phyloP scores from a whole-genome alignment of 768 basidiomycete species.

The Coprinellus aureogranulatus region DNA sequence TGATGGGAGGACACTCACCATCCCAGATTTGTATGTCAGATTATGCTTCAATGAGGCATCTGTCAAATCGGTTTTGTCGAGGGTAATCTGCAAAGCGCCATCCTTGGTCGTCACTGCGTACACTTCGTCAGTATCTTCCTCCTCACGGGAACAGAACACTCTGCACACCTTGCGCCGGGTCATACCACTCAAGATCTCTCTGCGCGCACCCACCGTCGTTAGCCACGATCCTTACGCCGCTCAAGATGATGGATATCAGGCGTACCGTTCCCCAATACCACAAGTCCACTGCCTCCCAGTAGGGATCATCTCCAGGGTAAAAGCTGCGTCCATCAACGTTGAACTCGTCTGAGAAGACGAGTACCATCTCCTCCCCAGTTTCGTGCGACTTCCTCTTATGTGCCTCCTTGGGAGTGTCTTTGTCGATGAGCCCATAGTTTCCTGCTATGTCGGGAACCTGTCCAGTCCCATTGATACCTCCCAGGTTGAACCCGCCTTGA shows the following conservation, averaged over 20 bases:
- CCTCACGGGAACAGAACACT: not conserved
- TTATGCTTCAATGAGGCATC: conserved; percentile 52
- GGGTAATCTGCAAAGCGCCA: conserved; percentile 22
- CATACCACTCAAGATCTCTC: conserved; percentile 63
- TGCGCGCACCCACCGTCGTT: conserved; percentile 9
- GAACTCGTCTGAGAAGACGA: conserved; percentile 85
- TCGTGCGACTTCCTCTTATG: conserved; percentile 55
- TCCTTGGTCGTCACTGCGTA: conserved; percentile 56
- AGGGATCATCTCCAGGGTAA: conserved; percentile 68
- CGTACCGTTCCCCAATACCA: conserved; percentile 68
- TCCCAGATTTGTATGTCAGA: conserved; percentile 53
- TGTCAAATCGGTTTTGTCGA: not conserved
- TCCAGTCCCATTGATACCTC: conserved; percentile 69
- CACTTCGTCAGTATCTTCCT: not conserved
- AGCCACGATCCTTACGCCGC: not conserved
- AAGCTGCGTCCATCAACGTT: conserved; percentile 69
- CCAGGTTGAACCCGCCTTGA: conserved; percentile 64
- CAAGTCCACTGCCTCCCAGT: conserved; percentile 57
- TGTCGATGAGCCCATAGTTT: conserved; percentile 66
- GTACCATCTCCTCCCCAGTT: conserved; percentile 36
- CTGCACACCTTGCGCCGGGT: conserved; percentile 46
- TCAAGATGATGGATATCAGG: conserved; percentile 14
- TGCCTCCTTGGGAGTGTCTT: conserved; percentile 61
- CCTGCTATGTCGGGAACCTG: conserved; percentile 58
- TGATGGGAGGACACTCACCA: conserved; percentile 24